Percentiles rank a stretch among this genome's conserved stretches.
Conservation (phyloP, 768 basidiomycete genomes). For the Podaxis sp. region DNA sequence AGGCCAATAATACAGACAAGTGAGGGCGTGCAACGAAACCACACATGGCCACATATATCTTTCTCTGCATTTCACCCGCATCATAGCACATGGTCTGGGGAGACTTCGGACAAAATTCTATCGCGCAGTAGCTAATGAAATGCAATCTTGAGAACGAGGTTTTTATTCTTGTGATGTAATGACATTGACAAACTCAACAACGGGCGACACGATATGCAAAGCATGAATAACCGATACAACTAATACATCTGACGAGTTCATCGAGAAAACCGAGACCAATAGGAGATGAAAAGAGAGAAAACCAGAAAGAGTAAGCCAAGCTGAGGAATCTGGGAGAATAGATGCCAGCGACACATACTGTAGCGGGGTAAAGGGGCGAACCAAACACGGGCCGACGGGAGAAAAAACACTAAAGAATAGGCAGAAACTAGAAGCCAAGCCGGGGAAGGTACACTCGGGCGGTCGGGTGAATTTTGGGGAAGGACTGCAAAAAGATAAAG, state of each 20-base stretch:
- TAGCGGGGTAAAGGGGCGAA: background rate
- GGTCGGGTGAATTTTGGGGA: background rate
- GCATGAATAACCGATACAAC: slow-evolving; percentile 6
- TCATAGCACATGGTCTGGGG: background rate
- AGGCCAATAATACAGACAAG: too few relatives aligned
- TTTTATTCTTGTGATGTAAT: background rate
- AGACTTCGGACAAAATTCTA: background rate
- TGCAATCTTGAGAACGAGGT: background rate
- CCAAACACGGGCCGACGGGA: background rate
- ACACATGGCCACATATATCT: too few relatives aligned
- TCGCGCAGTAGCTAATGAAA: background rate
- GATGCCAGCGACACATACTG: background rate
- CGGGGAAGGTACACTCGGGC: background rate
- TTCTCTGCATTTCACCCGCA: too few relatives aligned
- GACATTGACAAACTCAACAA: background rate
- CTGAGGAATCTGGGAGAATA: background rate
- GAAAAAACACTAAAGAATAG: background rate
- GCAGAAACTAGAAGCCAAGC: background rate
- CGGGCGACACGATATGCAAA: slow-evolving; percentile 5
- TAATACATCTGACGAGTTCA: slow-evolving; percentile 9
- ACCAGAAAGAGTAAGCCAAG: slow-evolving; percentile 7
- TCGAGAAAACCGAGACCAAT: background rate
- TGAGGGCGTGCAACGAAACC: too few relatives aligned
- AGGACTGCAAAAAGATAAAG: slow-evolving; percentile 5
- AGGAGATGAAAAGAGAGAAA: background rate